Evolutionary conservation across 192 early-diverging fungal species (phyloP).

Genomic region (Backusella parvicylindrica): DNA sequence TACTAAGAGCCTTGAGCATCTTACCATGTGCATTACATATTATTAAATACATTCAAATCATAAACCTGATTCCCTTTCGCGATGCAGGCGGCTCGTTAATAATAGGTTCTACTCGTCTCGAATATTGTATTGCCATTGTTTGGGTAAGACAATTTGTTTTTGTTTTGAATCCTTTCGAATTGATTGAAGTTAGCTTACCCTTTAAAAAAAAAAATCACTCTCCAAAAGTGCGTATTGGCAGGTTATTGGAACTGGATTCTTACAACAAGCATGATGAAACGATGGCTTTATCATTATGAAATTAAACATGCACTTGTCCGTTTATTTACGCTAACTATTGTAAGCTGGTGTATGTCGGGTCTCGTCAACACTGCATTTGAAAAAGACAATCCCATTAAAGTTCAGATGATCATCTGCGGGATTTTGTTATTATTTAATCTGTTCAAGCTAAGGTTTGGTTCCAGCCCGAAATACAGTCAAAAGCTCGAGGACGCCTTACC

Average conservation of each 20-base stretch:
- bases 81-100: slow-evolving; percentile 31
- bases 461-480: slow-evolving; percentile 33
- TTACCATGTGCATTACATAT: slow-evolving; percentile 33
- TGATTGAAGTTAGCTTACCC: neutral
- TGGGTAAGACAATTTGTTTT: no score
- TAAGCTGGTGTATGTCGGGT: slow-evolving; percentile 51
- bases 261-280: slow-evolving; percentile 50
- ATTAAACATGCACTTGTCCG: slow-evolving; percentile 48
- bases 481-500: slow-evolving; percentile 28
- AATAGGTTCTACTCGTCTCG: slow-evolving; percentile 28
- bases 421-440: slow-evolving; percentile 42
- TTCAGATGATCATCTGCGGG: slow-evolving; percentile 47
- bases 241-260: slow-evolving; percentile 57
- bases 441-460: slow-evolving; percentile 29
- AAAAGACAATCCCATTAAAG: slow-evolving; percentile 46
- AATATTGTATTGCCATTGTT: slow-evolving; percentile 38
- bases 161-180: no score
- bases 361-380: slow-evolving; percentile 45
- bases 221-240: slow-evolving; percentile 48
- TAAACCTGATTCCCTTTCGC: slow-evolving; percentile 17
- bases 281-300: slow-evolving; percentile 60
- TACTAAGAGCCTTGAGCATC: slow-evolving; percentile 29
- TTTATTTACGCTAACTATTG: slow-evolving; percentile 46
- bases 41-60: slow-evolving; percentile 20
- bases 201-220: neutral